Conservation (phyloP, 2,329 filamentous ascomycete species). For the Coniella lustricola region DNA sequence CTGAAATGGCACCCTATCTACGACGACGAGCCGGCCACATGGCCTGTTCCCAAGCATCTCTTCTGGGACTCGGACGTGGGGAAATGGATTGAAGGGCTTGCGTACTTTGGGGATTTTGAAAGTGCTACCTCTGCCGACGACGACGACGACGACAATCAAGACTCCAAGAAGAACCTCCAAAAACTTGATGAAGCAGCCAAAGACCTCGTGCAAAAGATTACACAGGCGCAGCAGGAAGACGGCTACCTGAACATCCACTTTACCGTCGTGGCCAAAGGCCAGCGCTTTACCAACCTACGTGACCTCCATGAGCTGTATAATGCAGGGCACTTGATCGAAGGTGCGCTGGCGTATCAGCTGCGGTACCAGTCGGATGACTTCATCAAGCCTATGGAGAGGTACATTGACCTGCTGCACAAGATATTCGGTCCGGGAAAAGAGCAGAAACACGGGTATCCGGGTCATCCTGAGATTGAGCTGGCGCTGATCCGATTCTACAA, state of each 20-base stretch:
- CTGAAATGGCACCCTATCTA: conserved; percentile 49
- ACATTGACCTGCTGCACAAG: conserved; percentile 42
- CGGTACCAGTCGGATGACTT: conserved; percentile 44
- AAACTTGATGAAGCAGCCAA: conserved; percentile 42
- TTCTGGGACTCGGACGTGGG: conserved; percentile 53
- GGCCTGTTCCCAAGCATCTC: conserved; percentile 22
- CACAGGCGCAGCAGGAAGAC: conserved; percentile 48
- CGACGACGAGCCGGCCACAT: conserved; percentile 34
- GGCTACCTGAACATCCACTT: conserved; percentile 59
- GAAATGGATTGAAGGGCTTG: conserved; percentile 57
- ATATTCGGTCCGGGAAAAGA: conserved; percentile 42
- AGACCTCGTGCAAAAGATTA: conserved; percentile 51
- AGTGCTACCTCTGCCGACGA: too few species aligned
- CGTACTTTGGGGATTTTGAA: conserved; percentile 39
- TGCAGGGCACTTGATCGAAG: conserved; percentile 54
- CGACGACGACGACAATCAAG: conserved; percentile 34
- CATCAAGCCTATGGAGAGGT: conserved; percentile 45
- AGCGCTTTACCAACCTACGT: conserved; percentile 49
- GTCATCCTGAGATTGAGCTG: conserved; percentile 49
- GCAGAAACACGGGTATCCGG: conserved; percentile 52
- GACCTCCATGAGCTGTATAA: conserved; percentile 59
- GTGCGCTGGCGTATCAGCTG: conserved; percentile 47
- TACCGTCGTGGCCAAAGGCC: conserved; percentile 48
- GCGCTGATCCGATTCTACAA: conserved; percentile 32
- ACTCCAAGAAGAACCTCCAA: too few species aligned